Evolutionary conservation across 2,329 filamentous ascomycete species (phyloP).

Genomic region (Tolypocladium tundrense): DNA sequence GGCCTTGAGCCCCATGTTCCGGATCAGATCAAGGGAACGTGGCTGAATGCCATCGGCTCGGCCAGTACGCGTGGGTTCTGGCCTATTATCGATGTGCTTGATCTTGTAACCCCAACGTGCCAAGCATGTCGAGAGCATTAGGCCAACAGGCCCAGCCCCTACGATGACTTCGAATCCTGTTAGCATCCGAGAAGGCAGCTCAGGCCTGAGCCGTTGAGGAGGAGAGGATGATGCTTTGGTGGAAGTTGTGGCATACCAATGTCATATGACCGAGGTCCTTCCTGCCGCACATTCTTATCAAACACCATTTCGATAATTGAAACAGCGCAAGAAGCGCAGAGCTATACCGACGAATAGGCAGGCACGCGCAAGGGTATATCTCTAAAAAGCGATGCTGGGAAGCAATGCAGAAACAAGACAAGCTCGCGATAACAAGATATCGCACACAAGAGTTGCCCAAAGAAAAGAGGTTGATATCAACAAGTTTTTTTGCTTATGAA

Average conservation of each 20-base stretch:
- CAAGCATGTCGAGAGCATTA: slow-evolving; percentile 79
- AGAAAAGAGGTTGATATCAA: neutral
- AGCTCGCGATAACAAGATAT: neutral
- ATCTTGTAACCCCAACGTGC: slow-evolving; percentile 91
- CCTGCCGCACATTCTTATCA: neutral
- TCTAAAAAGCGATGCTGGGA: neutral
- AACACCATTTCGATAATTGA: neutral
- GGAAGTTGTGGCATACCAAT: slow-evolving; percentile 24
- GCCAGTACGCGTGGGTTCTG: slow-evolving; percentile 74
- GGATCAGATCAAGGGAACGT: slow-evolving; percentile 73
- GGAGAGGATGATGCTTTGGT: neutral
- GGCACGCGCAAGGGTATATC: neutral
- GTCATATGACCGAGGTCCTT: slow-evolving; percentile 24
- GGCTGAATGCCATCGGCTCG: slow-evolving; percentile 90
- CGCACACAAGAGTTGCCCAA: neutral
- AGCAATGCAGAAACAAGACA: neutral
- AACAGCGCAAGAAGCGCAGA: neutral
- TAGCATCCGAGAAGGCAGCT: slow-evolving; percentile 4
- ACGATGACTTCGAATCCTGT: slow-evolving; percentile 56
- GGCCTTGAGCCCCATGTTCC: slow-evolving; percentile 83
- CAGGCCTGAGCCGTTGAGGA: neutral
- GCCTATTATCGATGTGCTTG: slow-evolving; percentile 86
- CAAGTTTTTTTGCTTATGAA: neutral
- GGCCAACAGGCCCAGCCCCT: slow-evolving; percentile 79
- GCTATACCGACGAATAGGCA: neutral